These are phyloP conservation scores for Neonectria ditissima DNA, from an alignment of 2,329 filamentous ascomycete species.

Conservation along the genomic window DNA sequence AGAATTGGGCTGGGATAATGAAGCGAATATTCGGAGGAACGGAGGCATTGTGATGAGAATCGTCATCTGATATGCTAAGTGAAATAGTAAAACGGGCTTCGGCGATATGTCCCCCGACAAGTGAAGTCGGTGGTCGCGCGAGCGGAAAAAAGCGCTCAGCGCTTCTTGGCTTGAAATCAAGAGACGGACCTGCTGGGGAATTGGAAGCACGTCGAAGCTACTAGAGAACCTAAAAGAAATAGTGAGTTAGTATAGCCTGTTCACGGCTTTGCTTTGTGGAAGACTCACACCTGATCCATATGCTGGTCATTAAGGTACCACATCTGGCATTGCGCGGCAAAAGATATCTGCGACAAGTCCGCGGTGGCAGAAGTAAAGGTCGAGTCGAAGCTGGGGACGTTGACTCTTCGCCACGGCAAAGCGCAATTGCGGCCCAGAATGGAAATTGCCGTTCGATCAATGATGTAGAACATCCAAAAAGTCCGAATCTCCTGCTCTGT, in stretches of 20 bases:
- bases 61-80: conserved; percentile 13
- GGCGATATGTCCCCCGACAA: not conserved
- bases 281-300: conserved; percentile 15
- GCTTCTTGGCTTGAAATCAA: conserved; percentile 13
- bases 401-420: not conserved
- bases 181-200: conserved; percentile 10
- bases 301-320: conserved; percentile 17
- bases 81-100: conserved; percentile 9
- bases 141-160: conserved; percentile 6
- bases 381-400: not conserved
- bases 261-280: too few species aligned
- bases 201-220: not conserved
- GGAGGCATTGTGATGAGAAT: conserved; percentile 9
- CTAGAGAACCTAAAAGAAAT: too few species aligned
- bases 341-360: conserved; percentile 1
- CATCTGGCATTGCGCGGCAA: conserved; percentile 9
- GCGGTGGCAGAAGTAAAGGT: conserved; percentile 7
- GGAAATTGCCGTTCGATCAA: not conserved
- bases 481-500: not conserved
- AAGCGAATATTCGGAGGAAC: conserved; percentile 10
- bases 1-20: not conserved
- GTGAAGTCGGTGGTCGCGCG: conserved; percentile 6
- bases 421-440: not conserved
- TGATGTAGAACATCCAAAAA: not conserved
- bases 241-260: too few species aligned